Conservation (phyloP, 106 monocot genomes). For the Phalaenopsis equestris region DNA sequence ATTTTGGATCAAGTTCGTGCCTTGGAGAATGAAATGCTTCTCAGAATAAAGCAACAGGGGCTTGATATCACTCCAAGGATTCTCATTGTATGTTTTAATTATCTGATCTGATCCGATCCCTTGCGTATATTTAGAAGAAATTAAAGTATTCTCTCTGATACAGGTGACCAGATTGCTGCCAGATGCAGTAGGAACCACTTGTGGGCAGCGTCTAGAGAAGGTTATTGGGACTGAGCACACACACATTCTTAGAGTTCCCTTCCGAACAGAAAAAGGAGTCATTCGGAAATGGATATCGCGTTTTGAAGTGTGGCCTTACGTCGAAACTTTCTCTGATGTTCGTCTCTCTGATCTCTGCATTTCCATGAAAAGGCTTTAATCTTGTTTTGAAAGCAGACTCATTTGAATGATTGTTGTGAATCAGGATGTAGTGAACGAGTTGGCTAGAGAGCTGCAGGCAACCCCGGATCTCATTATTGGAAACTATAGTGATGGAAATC, state of each 20-base stretch:
- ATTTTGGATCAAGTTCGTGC: conserved; percentile 99
- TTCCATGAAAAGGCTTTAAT: background rate
- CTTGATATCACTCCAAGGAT: conserved; percentile 78
- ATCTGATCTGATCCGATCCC: background rate
- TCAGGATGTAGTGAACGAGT: conserved; percentile 68
- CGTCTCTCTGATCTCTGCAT: background rate
- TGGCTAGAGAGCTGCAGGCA: conserved; percentile 55
- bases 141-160: background rate
- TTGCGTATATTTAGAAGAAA: background rate
- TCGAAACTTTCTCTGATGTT: conserved; percentile 58
- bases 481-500: conserved; percentile 83
- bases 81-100: conserved; percentile 62
- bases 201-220: conserved; percentile 58
- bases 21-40: conserved; percentile 83
- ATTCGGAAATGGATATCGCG: conserved; percentile 61
- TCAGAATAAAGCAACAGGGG: conserved; percentile 78
- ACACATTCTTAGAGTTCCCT: conserved; percentile 55
- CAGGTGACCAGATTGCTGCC: conserved; percentile 62
- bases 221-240: conserved; percentile 61
- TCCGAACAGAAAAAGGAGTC: conserved; percentile 43
- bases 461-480: conserved; percentile 66
- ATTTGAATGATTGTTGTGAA: background rate
- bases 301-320: conserved; percentile 70
- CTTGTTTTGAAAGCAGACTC: background rate
- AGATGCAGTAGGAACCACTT: conserved; percentile 60